A percentile compares a stretch with the other conserved stretches of the same genome.
Evolutionary conservation across 768 basidiomycete species (phyloP).

Genomic region (Xerocomellus dryophilus): DNA sequence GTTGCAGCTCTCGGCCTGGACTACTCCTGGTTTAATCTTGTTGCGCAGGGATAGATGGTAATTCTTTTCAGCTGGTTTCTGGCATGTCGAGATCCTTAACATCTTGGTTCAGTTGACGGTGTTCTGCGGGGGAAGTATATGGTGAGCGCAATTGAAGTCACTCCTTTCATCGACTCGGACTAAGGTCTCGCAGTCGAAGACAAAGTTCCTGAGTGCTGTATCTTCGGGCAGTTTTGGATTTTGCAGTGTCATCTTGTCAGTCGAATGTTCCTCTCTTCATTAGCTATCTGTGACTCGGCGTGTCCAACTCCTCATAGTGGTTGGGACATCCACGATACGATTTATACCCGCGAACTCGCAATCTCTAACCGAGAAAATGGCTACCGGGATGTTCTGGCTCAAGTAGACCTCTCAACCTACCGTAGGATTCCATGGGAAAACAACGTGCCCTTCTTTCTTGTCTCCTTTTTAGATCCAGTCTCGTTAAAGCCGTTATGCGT

Average conservation of each 20-base stretch:
- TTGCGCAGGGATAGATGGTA: conserved; percentile 64
- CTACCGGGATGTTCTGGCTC: conserved; percentile 83
- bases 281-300: neutral
- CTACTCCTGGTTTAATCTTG: neutral
- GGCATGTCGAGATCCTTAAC: conserved; percentile 7
- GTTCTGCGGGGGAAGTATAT: conserved; percentile 93
- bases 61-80: conserved; percentile 13
- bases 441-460: conserved; percentile 88
- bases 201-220: conserved; percentile 83
- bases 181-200: conserved; percentile 62
- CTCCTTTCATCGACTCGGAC: conserved; percentile 2
- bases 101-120: conserved; percentile 68
- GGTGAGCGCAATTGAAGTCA: conserved; percentile 40
- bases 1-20: conserved; percentile 22
- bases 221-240: conserved; percentile 86
- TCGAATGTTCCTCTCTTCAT: conserved; percentile 7
- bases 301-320: conserved; percentile 44
- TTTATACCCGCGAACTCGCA: conserved; percentile 80
- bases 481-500: conserved; percentile 72
- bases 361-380: conserved; percentile 93
- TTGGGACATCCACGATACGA: conserved; percentile 89
- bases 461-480: conserved; percentile 87
- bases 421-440: conserved; percentile 91
- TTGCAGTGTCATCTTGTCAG: conserved; percentile 89
- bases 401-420: conserved; percentile 82